Evolutionary conservation across 306 rosid genomes (phyloP).

Genomic region (Gleditsia sinensis): DNA sequence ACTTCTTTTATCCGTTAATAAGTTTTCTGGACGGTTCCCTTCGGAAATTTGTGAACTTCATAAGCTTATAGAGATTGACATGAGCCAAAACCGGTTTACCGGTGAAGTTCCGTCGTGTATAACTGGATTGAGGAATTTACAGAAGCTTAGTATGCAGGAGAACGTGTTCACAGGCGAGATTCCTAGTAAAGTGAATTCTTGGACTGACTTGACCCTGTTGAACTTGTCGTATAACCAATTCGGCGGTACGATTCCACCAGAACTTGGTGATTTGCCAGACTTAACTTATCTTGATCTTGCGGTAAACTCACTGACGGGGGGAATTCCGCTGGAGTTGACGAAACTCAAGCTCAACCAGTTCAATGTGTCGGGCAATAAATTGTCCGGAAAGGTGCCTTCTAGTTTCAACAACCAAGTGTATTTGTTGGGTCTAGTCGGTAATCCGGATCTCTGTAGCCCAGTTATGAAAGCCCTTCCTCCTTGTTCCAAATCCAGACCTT

Average conservation of each 20-base stretch:
- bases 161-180: conserved; percentile 61
- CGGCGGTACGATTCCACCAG: conserved; percentile 62
- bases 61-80: conserved; percentile 44
- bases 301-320: conserved; percentile 56
- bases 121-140: conserved; percentile 54
- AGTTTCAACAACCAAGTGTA: conserved; percentile 47
- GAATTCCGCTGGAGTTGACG: conserved; percentile 62
- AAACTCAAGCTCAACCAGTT: conserved; percentile 62
- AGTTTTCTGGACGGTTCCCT: conserved; percentile 59
- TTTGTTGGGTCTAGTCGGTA: conserved; percentile 50
- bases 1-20: conserved; percentile 47
- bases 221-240: conserved; percentile 62
- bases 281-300: conserved; percentile 75
- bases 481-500: conserved; percentile 51
- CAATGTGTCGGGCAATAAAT: conserved; percentile 62
- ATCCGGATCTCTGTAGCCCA: conserved; percentile 66
- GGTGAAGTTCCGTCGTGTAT: conserved; percentile 67
- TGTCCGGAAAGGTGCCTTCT: conserved; percentile 66
- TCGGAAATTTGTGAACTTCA: conserved; percentile 50
- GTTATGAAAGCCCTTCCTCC: conserved; percentile 46
- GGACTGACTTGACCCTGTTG: conserved; percentile 61
- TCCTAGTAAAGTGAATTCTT: conserved; percentile 52
- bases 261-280: conserved; percentile 56
- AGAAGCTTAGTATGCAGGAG: conserved; percentile 64
- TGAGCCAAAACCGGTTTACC: conserved; percentile 54